Evolutionary conservation across 2,329 filamentous ascomycete species (phyloP), one percentile per base, ranked within the genome.

Genomic region (Stachybotrys echinatus): DNA sequence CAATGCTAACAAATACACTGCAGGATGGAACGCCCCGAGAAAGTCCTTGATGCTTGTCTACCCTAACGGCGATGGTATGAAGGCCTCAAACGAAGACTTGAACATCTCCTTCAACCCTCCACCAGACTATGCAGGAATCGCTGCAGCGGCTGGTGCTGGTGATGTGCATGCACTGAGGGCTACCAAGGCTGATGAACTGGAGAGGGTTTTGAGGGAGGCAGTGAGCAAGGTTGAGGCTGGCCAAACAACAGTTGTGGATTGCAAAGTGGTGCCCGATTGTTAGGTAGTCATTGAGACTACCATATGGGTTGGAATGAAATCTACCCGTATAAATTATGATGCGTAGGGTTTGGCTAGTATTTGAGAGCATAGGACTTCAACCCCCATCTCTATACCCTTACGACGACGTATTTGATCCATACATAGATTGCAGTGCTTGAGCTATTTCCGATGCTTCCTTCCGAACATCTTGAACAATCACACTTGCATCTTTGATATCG

Each of bases 61-160:
- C 52, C 79, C 79, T 0, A 66, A 81, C 3, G 79, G 79, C 0
- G 58, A 74, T 12, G 78, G 73, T 1, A 73, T 77, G 18, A 68
- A 63, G 54, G 75, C 76, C 3, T 74, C 70, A 17, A 81, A 81
- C 59, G 76, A 79, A 48, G 80, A 82, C 57, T 73, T 82, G 54
- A 81, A 81, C 57, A 81, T 83, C 53, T 77, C 75, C 4, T 81
- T 83, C 54, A 68, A 72, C 23, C 80, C 79, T 0, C 66, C 70
- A 5, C 80, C 79, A 0, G 76, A 83, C 61, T 83, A 79, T 58
- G 64, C 76, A 3, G 79, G 77, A 42, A 80, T 83, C 47, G 80
- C 79, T 12, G 77, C 78, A 64, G 79, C 79, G 0, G 77, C 79
- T 0, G 74, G 45, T 6, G 49, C 48, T 18, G 51, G 53, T 6